Conservation (phyloP, 352 stramenopile species). For the Peronospora farinosa region DNA sequence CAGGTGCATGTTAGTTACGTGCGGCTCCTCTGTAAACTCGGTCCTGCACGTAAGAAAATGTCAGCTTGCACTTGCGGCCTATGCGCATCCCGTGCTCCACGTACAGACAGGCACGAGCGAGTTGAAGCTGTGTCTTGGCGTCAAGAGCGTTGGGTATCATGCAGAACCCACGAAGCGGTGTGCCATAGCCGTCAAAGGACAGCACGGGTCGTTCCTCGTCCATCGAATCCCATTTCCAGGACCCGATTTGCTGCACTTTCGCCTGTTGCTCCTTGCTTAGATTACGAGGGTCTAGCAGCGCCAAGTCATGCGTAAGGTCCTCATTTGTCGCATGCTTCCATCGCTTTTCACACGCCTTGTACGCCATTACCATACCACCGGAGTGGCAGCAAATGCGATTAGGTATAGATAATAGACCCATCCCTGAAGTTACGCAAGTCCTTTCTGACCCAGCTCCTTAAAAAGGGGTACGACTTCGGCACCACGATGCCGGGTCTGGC, state of each 20-base stretch:
- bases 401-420: too few relatives aligned
- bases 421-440: too few relatives aligned
- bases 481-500: too few relatives aligned
- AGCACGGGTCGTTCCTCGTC: constrained; percentile 38
- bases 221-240: constrained; percentile 26
- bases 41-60: constrained; percentile 28
- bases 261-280: constrained; percentile 27
- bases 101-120: constrained; percentile 58
- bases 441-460: too few relatives aligned
- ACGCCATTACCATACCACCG: constrained; percentile 16
- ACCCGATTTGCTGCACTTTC: constrained; percentile 32
- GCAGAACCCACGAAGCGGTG: constrained; percentile 53
- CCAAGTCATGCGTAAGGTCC: constrained; percentile 24
- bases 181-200: constrained; percentile 39
- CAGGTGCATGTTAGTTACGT: constrained; percentile 75
- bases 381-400: too few relatives aligned
- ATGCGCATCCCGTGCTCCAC: constrained; percentile 4
- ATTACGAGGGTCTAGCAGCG: constrained; percentile 38
- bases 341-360: constrained; percentile 73
- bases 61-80: constrained; percentile 6
- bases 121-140: constrained; percentile 38
- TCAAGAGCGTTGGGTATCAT: constrained; percentile 59
- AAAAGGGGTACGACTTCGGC: too few relatives aligned
- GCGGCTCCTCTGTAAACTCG: constrained; percentile 61
- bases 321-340: constrained; percentile 42